Evolutionary conservation across 1,139 yeast species (phyloP), one percentile per base, ranked within the genome.

Genomic region (Meyerozyma carpophila): DNA sequence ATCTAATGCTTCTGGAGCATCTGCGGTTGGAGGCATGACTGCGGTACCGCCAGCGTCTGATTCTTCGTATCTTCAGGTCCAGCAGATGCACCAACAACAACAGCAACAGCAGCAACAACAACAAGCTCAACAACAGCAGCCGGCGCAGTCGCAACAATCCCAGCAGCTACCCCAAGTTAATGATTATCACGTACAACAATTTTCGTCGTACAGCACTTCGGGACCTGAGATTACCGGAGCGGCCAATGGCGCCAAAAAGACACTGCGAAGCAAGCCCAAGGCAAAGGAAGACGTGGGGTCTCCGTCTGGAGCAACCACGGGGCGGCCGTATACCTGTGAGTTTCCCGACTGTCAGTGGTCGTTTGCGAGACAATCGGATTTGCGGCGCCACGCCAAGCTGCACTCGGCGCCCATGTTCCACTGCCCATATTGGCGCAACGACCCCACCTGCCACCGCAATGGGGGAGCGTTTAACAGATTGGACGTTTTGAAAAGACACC

Each of bases 391-490:
- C 56, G 51, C 75, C 34, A 75, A 81, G 51, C 80, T 85, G 1
- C 91, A 84, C 55, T 70, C 73, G 29, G 73, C 74, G 38, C 90
- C 90, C 1, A 73, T 71, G 49, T 81, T 80, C 55, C 81, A 77
- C 50, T 84, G 93, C 57, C 91, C 93, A 1, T 84, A 74, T 59
- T 82, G 85, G 84, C 70, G 70, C 43, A 66, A 72, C 39, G 85
- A 81, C 49, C 79, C 82, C 3, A 77, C 85, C 2, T 84, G 90
- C 57, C 91, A 83, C 57, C 70, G 84, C 42, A 82, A 82, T 49
- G 86, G 84, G 10, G 90, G 90, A 4, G 77, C 85, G 0, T 84
- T 84, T 60, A 80, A 79, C 53, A 66, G 91, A 42, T 63, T 82
- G 45, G 91, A 84, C 53, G 90, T 84, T 28, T 64, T 84, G 48